Evolutionary conservation across 805 yeast genomes (phyloP), one percentile per base, ranked within the genome.

Genomic region (Tetrapisispora arboricola): DNA sequence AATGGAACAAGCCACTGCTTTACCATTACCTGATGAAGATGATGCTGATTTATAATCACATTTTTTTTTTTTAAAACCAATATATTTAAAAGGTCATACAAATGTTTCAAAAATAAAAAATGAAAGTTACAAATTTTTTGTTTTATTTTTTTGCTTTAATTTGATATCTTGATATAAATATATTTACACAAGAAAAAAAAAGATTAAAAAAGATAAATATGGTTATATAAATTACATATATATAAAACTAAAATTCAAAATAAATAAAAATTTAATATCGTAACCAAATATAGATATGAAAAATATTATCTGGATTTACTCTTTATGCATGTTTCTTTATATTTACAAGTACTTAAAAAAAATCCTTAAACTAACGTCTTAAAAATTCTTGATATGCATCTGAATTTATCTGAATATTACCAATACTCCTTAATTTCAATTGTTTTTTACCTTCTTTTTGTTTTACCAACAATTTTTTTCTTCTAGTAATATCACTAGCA

Each of bases 21-120:
- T 92, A 78, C 98, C 99, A 68, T 82, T 92, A 69, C 99, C 99
- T 55, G 99, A 92, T 73, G 99, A 92, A 76, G 99, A 92, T 67
- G 99, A 92, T 64, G 96, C 96, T 64, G 99, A 92, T 72, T 84
- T 92, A 73, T 92, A 86, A 74, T 26, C 29, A 35, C 22, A 9
- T 24, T 15, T 31, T 19, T 11, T 25, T n/a, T 25, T 25, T 25
- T 11, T 25, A 7, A n/a, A n/a, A n/a, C n/a, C n/a, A 8, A 31
- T 19, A 18, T 10, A 11, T 28, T 28, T 31, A 18, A 19, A 12
- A 16, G 34, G 24, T 19, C 12, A 18, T 3, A 31, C 9, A 31
- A 25, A 25, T 4, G 7, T 25, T 25, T 11, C 25, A 22, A 22
- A 17, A 55, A 11, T 42, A 13, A 20, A 21, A 33, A 48, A 6